phyloP scores from a whole-genome alignment of 495 filamentous ascomycete species.

The Penicillium maclennaniae region DNA sequence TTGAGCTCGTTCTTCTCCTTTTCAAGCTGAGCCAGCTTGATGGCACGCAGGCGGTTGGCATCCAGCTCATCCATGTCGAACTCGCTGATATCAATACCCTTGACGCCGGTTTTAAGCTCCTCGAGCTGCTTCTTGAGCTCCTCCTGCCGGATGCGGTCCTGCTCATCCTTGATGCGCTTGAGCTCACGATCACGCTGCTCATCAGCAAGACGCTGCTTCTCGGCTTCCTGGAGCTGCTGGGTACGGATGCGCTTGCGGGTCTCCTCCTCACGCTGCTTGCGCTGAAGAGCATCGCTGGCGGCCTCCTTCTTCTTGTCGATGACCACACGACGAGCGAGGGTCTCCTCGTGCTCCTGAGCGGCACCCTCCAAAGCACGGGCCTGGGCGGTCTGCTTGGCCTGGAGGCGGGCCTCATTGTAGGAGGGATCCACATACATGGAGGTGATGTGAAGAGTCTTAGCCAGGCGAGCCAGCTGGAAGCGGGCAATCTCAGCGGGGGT shows the following conservation, averaged over 20 bases:
- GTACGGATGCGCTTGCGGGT: constrained; percentile 76
- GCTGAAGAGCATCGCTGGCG: constrained; percentile 76
- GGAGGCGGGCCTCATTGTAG: constrained; percentile 72
- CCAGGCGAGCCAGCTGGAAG: constrained; percentile 84
- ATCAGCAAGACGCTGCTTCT: constrained; percentile 78
- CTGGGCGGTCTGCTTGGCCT: constrained; percentile 76
- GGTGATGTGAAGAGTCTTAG: constrained; percentile 86
- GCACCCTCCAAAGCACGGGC: constrained; percentile 78
- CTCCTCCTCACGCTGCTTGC: constrained; percentile 89
- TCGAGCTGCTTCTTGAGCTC: constrained; percentile 94
- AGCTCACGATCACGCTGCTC: constrained; percentile 88
- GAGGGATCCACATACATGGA: constrained; percentile 92
- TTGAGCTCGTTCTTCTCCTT: constrained; percentile 94
- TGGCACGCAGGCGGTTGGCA: constrained; percentile 79
- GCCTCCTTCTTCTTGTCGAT: constrained; percentile 97
- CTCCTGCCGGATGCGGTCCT: constrained; percentile 85
- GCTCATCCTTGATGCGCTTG: constrained; percentile 83
- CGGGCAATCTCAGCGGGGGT: constrained; percentile 97
- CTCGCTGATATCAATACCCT: constrained; percentile 72
- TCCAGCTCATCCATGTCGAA: constrained; percentile 84
- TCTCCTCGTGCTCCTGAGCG: constrained; percentile 88
- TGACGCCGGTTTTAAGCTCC: constrained; percentile 82
- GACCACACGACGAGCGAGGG: constrained; percentile 77
- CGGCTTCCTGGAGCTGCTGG: constrained; percentile 81
- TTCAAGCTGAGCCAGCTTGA: constrained; percentile 93